Conservation (phyloP, 2,329 filamentous ascomycete genomes). For the Paramyrothecium roridum region DNA sequence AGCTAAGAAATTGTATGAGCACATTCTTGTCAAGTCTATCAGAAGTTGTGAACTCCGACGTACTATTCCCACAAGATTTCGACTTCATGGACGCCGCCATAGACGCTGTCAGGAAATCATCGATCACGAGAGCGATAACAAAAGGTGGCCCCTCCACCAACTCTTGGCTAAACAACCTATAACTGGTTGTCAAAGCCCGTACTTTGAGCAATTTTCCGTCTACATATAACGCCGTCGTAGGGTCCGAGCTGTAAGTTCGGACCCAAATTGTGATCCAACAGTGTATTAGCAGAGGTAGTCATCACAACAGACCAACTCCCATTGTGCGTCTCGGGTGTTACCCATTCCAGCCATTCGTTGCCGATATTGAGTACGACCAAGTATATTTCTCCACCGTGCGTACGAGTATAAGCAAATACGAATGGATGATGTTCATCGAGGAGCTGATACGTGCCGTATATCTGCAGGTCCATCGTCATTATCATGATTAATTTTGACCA, state of each 20-base stretch:
- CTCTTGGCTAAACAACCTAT: background rate
- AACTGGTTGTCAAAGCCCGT: background rate
- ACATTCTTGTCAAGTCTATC: too few species aligned
- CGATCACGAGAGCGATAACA: background rate
- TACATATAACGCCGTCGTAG: background rate
- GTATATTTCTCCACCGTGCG: background rate
- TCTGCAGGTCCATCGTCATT: too few species aligned
- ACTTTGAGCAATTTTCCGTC: background rate
- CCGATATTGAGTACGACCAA: background rate
- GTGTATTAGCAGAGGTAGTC: background rate
- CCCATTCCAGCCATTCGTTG: background rate
- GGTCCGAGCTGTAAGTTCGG: background rate
- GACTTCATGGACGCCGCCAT: background rate
- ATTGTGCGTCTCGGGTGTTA: background rate
- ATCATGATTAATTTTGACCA: too few species aligned
- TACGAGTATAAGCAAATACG: background rate
- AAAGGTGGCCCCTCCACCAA: background rate
- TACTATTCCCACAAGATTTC: too few species aligned
- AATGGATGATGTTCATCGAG: background rate
- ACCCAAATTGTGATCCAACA: background rate
- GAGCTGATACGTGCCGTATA: background rate
- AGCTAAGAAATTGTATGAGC: too few species aligned
- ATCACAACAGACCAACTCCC: background rate
- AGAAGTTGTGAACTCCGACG: too few species aligned
- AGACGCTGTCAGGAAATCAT: background rate